Evolutionary conservation across 2,329 filamentous ascomycete genomes (phyloP), one percentile per base, ranked within the genome.

Genomic region (Fusarium verticillioides): DNA sequence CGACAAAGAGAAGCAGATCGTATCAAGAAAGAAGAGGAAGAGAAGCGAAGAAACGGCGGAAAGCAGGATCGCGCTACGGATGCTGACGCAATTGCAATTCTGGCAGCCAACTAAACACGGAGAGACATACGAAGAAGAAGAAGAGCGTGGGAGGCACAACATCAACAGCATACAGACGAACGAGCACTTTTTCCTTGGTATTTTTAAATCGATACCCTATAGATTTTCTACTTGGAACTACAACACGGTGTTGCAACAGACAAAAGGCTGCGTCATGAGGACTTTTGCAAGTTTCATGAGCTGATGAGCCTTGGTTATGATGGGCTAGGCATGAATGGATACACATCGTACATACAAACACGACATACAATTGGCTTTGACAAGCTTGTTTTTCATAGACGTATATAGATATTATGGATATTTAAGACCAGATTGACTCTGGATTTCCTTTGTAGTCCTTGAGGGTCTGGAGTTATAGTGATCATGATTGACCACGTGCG

Each of bases 21-120:
- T 67, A 82, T 82, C 73, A 82, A 81, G 64, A 83, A 82, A 59
- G 81, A 84, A 70, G 85, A 84, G 43, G 84, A 87, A 72, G 80
- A 84, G 61, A 74, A 82, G 47, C 84, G 80, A 74, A 83, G 78
- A 66, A 84, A 84, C 36, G 82, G 82, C 21, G 87, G 86, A 36
- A 84, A 83, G 75, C 81, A 82, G 61, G 85, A 89, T 61, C 82
- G 83, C 61, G 83, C 83, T 54, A 79, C 83, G 5, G 82, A 85
- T 21, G 84, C 87, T 6, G 87, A 89, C 50, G 88, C 87, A 11
- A 88, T 87, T 3, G 87, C 87, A 73, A 90, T 91, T 49, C 73
- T 91, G 66, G 84, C 89, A 26, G 89, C 89, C 23, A 90, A 87
- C 74, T 91, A 70, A 81, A 37, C 21, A 11, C 26, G 37, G 37